Percentiles rank a stretch among this genome's conserved stretches.
Conservation (phyloP, 768 basidiomycete genomes). For the Pholiota conissans region DNA sequence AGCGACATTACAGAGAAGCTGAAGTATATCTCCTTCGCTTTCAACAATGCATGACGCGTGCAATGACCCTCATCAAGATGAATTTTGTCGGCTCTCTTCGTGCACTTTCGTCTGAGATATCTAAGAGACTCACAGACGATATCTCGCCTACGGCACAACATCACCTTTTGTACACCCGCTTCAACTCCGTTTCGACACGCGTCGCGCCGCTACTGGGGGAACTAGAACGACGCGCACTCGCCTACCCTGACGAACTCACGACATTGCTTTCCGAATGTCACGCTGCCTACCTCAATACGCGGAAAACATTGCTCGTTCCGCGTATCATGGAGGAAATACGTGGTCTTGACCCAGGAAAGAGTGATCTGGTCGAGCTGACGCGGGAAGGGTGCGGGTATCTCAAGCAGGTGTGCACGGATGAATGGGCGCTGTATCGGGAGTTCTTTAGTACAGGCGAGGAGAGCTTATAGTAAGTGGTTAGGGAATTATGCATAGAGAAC, state of each 20-base stretch:
- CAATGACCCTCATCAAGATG: slow-evolving; percentile 98
- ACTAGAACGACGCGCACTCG: slow-evolving; percentile 73
- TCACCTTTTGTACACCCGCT: slow-evolving; percentile 90
- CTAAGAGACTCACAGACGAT: slow-evolving; percentile 71
- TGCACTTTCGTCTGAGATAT: slow-evolving; percentile 76
- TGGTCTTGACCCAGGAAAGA: slow-evolving; percentile 73
- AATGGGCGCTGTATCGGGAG: slow-evolving; percentile 80
- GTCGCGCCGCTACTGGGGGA: slow-evolving; percentile 81
- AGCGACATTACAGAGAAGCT: slow-evolving; percentile 92
- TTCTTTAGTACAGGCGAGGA: slow-evolving; percentile 90
- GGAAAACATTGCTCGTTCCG: slow-evolving; percentile 71
- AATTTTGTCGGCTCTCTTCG: slow-evolving; percentile 87
- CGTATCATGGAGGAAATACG: slow-evolving; percentile 81
- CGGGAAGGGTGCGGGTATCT: slow-evolving; percentile 90
- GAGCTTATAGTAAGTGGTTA: slow-evolving; percentile 40
- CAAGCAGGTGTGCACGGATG: slow-evolving; percentile 87
- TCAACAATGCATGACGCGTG: slow-evolving; percentile 97
- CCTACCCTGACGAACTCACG: slow-evolving; percentile 83
- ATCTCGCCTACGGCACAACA: slow-evolving; percentile 77
- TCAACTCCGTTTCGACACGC: slow-evolving; percentile 67
- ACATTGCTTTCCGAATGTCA: slow-evolving; percentile 87
- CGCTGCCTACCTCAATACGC: slow-evolving; percentile 72
- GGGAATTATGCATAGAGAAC: background rate
- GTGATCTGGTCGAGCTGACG: slow-evolving; percentile 89
- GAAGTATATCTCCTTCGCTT: slow-evolving; percentile 95